Base-by-base conservation (phyloP, 331 rosid species). In the Stylosanthes scabra region DNA sequence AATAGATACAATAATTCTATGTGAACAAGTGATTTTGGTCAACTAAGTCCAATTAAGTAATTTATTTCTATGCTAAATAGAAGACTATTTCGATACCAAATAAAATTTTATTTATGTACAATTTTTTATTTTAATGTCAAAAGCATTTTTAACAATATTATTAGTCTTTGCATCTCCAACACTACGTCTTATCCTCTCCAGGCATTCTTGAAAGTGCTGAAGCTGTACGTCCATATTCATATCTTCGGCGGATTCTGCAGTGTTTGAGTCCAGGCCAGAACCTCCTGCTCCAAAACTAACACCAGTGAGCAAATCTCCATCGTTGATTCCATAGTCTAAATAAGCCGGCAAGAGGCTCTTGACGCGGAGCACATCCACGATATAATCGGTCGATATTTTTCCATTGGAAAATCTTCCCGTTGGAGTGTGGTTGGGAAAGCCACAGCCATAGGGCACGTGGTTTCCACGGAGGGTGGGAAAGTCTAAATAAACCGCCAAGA, bases 221-320 rank as follows among this genome's bases (percentile, higher is more conserved):
- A 81, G 69, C 27, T 88, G 88, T 3, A 7, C 25, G 2, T 9
- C 2, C 77, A 77, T 11, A 16, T 13, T 66, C 42, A 70, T 13
- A 7, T 45, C 84, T 2, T 3, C 13, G 0, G 54, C 15, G 46
- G 78, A 3, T 0, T 11, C 34, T 9, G n/a, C 11, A 0, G 86
- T 84, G 2, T 2, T 11, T 1, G 2, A 20, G 11, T 85, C 92
- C 44, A 87, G 57, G 1, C 86, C 88, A 2, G 82, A 27, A 56
- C 84, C 84, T 0, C 75, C 87, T 0, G 86, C 78, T 6, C 61
- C 90, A 46, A 88, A 88, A 51, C 79, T 85, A 63, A 79, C 83
- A 6, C 88, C 88, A 0, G 88, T 81, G 11, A 79, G 58, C 72
- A 88, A 39, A 54, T 85, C 83, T 0, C 0, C 2, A 3, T 76